A percentile compares a stretch with the other conserved stretches of the same genome.
Conservation (phyloP, 805 yeast genomes). For the Candida boleticola region DNA sequence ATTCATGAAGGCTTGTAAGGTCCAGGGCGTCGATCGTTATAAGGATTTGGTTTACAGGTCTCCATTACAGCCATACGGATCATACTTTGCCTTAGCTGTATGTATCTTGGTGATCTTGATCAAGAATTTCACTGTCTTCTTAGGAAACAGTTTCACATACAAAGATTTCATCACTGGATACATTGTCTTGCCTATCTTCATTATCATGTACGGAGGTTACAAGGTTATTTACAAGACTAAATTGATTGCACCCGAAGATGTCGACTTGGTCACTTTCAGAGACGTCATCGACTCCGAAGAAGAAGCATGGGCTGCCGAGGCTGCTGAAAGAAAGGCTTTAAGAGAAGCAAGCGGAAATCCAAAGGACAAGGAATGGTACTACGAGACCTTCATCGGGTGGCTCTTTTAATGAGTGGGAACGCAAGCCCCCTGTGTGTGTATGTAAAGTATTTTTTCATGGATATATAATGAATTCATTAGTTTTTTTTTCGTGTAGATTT, state of each 20-base stretch:
- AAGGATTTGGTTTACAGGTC: slow-evolving; percentile 56
- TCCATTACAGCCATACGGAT: slow-evolving; percentile 68
- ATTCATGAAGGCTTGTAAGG: slow-evolving; percentile 63
- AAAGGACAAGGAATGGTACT: slow-evolving; percentile 45
- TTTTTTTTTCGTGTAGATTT: too few species aligned
- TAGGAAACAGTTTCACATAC: slow-evolving; percentile 54
- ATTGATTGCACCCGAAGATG: slow-evolving; percentile 51
- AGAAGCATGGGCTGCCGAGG: slow-evolving; percentile 33
- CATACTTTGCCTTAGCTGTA: slow-evolving; percentile 54
- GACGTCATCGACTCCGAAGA: slow-evolving; percentile 56
- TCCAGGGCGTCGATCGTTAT: slow-evolving; percentile 60
- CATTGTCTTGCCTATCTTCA: slow-evolving; percentile 67
- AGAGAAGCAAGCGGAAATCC: slow-evolving; percentile 44
- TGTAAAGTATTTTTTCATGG: too few species aligned
- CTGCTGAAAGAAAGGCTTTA: slow-evolving; percentile 31
- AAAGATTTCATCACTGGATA: slow-evolving; percentile 74
- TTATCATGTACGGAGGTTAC: slow-evolving; percentile 55
- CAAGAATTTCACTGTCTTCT: slow-evolving; percentile 72
- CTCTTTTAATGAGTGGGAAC: slow-evolving; percentile 40
- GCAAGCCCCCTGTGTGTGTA: too few species aligned
- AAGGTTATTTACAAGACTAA: slow-evolving; percentile 54
- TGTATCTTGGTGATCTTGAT: slow-evolving; percentile 57
- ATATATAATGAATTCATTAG: too few species aligned
- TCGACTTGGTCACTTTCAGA: slow-evolving; percentile 57
- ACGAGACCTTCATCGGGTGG: slow-evolving; percentile 49